Base-by-base conservation (phyloP, 75 land plant species). In the Cryptomeria japonica region DNA sequence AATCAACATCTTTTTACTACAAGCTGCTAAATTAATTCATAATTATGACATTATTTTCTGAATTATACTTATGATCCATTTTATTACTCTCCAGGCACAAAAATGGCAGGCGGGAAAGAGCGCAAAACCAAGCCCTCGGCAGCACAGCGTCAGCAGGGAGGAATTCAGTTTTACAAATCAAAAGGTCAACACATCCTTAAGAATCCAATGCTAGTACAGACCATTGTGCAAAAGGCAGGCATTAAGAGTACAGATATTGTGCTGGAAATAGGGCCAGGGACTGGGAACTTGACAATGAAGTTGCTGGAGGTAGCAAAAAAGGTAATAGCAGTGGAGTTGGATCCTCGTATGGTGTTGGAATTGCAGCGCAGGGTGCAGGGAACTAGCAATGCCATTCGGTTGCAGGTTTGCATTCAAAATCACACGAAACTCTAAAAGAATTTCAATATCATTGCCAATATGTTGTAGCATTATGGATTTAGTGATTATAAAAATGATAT, bases 261-360 rank as follows among this genome's bases (percentile, higher is more conserved):
- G 42, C 93, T 96, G 86, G 97, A 96, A 84, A 96, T 96, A 77
- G 97, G 97, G 44, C 97, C 97, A 22, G 95, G 97, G 44, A 96
- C 98, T 25, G 99, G 99, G 39, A 97, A 97, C 84, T 92, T 97
- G 36, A 97, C 99, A 42, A 92, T 93, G 92, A 97, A 96, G 93
- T 90, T 97, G 70, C 96, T 97, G 1, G 98, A 97, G 73, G 92
- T 92, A 32, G 96, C 94, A 14, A 96, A 96, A 88, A 90, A 87
- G 86, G 99, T 97, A 19, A 90, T 97, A 49, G 96, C 99, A 13
- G 96, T 97, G 31, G 99, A 97, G 87, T 82, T 97, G 73, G 99
- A 97, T 88, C 93, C 96, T 58, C 95, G 99, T 28, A 97, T 97
- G 99, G 99, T 97, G 72, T 88, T 93, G 80, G 99, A 97, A 91